Base-by-base conservation (phyloP, 1,284 basidiomycete species). In the Malassezia yamatoensis region DNA sequence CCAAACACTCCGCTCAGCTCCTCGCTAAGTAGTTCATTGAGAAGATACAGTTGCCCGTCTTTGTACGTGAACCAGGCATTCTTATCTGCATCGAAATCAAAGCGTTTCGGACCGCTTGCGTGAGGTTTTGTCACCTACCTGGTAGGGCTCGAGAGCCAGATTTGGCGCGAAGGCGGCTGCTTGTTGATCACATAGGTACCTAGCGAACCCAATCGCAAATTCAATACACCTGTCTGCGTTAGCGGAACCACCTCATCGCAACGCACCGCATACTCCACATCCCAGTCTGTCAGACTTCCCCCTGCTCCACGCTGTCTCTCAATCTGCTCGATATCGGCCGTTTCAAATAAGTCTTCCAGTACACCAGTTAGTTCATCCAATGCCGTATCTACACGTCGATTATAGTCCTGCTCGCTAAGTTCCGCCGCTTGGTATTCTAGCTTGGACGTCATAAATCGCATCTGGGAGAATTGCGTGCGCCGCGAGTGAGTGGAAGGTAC, bases 131-230 rank as follows among this genome's bases (percentile, higher is more conserved):
- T 5, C 39, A 45, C 67, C 11, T 52, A 72, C 68, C 65, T 68
- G 21, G 55, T 62, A 0, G 93, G 93, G 35, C 89, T 93, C 11
- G 88, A 91, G 34, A 98, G 80, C 93, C 93, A 98, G 71, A 98
- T 96, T 76, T 98, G 94, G 77, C 90, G 90, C 75, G 96, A 96
- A 5, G 94, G 93, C 9, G 93, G 93, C 76, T 98, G 93, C 80
- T 98, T 98, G 79, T 98, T 98, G 78, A 98, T 87, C 39, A 96
- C 93, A 78, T 96, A 98, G n/a, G 88, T 96, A 16, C 91, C 91
- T 60, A 86, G 79, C 8, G 81, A 79, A 35, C 87, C 90, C 16
- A 96, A 79, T 45, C 81, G 80, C 49, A 96, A 81, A 2, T 89
- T 98, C 56, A 98, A 78, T 33, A 98, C 93, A 21, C 93, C 93